Base-by-base conservation (phyloP, 2,329 filamentous ascomycete species). In the Aphanocladium album region DNA sequence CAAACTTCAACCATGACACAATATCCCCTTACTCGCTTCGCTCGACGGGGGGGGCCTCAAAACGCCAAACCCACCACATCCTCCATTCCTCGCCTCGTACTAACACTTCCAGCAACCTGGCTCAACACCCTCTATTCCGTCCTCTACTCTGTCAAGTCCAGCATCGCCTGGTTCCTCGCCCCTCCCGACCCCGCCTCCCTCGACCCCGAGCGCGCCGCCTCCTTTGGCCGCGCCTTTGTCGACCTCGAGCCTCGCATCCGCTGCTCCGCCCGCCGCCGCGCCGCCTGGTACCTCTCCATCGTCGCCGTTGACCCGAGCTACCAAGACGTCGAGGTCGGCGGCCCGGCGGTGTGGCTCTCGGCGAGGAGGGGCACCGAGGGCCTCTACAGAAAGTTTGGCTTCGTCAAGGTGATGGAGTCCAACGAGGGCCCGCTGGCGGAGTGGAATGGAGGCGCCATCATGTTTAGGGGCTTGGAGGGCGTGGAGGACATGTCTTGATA, bases 361-460 rank as follows among this genome's bases (percentile, higher is more conserved):
- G 72, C 71, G 12, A 57, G 74, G 52, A 62, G 53, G 45, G 71
- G 68, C 2, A 64, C 72, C 3, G 72, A 75, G 55, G 61, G 53
- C 0, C 75, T 69, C 55, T 76, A 76, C 39, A 57, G 62, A 33
- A 67, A 68, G 39, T 67, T 71, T 54, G 74, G 74, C 0, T 76
- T 75, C 57, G 62, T 64, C 11, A 68, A 72, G 62, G 72, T 74
- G 23, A 73, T 66, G 11, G 70, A 72, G 57, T 69, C 68, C 14
- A 76, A 76, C 53, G 68, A 74, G 23, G 74, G 72, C 1, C 70
- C 73, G 60, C 52, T 76, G 64, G 63, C 66, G 11, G 65, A 67
- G 27, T 76, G 73, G 73, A 67, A 73, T 30, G 74, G 74, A 11
- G 73, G 74, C 1, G 53, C 67, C 8, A 62, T 76, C 62, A 76